Conservation (phyloP, 495 filamentous ascomycete genomes). For the Bathelium albidoporum region DNA sequence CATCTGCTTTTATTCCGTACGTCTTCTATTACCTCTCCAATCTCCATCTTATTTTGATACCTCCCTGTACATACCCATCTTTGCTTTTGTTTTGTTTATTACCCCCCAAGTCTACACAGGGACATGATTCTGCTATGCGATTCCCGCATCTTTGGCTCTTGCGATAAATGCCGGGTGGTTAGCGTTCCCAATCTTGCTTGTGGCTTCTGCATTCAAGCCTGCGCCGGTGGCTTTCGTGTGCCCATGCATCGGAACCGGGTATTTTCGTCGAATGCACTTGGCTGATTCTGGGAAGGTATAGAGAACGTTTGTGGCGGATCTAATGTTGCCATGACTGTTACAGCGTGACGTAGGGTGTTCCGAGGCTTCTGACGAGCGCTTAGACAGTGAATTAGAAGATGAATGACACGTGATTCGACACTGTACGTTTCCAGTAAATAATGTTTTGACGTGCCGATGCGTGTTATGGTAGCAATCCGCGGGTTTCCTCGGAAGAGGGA, state of each 20-base stretch:
- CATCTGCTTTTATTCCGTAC: not conserved
- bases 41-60: not conserved
- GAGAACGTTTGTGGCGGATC: not conserved
- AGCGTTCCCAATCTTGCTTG: not conserved
- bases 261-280: too few relatives aligned
- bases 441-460: not conserved
- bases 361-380: not conserved
- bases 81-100: not conserved
- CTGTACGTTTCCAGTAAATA: not conserved
- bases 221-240: not conserved
- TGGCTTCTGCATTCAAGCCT: not conserved
- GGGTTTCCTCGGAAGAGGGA: too few relatives aligned
- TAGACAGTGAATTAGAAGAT: not conserved
- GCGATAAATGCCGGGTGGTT: not conserved
- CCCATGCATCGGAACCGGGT: not conserved
- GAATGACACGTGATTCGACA: not conserved
- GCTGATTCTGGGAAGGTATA: not conserved
- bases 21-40: not conserved
- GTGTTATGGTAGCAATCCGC: too few relatives aligned
- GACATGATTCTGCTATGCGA: too few relatives aligned
- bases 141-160: not conserved
- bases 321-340: not conserved
- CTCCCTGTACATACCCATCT: not conserved
- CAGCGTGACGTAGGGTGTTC: not conserved
- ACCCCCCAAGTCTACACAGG: too few relatives aligned